These are phyloP conservation scores for Ceratobasidium sp. DNA, from an alignment of 1,284 basidiomycete species.

Conservation along the genomic window DNA sequence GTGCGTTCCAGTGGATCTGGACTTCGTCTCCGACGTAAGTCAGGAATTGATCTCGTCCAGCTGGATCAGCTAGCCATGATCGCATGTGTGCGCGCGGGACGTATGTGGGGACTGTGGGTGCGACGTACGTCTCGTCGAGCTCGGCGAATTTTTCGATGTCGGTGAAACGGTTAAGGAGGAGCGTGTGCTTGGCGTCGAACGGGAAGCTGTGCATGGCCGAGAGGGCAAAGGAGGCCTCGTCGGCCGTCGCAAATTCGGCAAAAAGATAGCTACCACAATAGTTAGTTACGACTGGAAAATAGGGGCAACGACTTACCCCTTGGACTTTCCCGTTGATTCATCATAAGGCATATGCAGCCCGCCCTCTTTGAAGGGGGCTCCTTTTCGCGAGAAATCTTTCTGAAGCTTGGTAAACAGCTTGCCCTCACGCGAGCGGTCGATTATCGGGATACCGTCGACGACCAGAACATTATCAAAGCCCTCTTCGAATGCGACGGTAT, in stretches of 20 bases:
- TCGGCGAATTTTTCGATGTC: slow-evolving; percentile 89
- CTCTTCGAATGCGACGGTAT: slow-evolving; percentile 79
- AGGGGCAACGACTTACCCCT: slow-evolving; percentile 71
- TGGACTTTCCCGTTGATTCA: slow-evolving; percentile 77
- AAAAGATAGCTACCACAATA: slow-evolving; percentile 76
- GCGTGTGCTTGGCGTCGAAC: slow-evolving; percentile 93
- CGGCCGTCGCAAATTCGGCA: slow-evolving; percentile 82
- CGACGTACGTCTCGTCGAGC: slow-evolving; percentile 84
- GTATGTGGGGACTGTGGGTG: slow-evolving; percentile 82
- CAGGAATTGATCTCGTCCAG: slow-evolving; percentile 95
- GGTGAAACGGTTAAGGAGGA: slow-evolving; percentile 89
- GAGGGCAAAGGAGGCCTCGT: slow-evolving; percentile 85
- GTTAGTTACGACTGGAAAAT: not conserved
- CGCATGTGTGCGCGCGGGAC: slow-evolving; percentile 80
- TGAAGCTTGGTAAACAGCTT: slow-evolving; percentile 79
- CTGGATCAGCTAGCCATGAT: slow-evolving; percentile 91
- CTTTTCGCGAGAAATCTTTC: slow-evolving; percentile 83
- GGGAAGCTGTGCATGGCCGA: slow-evolving; percentile 82
- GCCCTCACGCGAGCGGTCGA: slow-evolving; percentile 82
- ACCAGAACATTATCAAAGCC: slow-evolving; percentile 87
- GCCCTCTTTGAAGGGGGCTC: slow-evolving; percentile 76
- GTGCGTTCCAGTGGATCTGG: slow-evolving; percentile 92
- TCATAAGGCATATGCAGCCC: slow-evolving; percentile 88
- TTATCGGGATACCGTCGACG: slow-evolving; percentile 85
- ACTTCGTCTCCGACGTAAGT: slow-evolving; percentile 94